phyloP scores from a whole-genome alignment of 169 alveolate species.

The Theileria luwenshuni region DNA sequence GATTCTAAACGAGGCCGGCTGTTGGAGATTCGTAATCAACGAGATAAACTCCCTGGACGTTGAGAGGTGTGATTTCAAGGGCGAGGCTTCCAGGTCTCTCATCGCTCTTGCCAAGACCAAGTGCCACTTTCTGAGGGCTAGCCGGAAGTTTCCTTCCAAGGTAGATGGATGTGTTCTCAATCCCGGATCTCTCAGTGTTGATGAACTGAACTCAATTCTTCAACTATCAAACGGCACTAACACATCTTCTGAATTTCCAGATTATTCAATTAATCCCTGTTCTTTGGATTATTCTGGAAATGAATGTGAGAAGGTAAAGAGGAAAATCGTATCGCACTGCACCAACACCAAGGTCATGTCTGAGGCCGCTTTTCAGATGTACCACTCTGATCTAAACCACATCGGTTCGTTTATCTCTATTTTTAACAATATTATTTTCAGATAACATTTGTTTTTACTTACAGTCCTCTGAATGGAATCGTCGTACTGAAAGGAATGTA shows the following conservation, averaged over 20 bases:
- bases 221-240: background rate
- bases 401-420: conserved; percentile 40
- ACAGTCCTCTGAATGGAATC: conserved; percentile 78
- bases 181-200: conserved; percentile 52
- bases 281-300: conserved; percentile 7
- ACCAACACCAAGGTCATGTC: conserved; percentile 71
- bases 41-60: conserved; percentile 71
- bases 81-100: conserved; percentile 75
- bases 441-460: conserved; percentile 81
- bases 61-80: conserved; percentile 74
- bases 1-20: conserved; percentile 69
- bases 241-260: background rate
- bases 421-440: background rate
- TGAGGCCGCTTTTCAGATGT: conserved; percentile 80
- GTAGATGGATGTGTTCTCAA: conserved; percentile 75
- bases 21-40: conserved; percentile 74
- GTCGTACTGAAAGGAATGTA: conserved; percentile 76
- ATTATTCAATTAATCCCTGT: conserved; percentile 66
- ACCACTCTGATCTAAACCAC: conserved; percentile 79
- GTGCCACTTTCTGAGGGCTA: conserved; percentile 75
- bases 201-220: conserved; percentile 30
- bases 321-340: conserved; percentile 74
- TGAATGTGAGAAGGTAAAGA: conserved; percentile 76
- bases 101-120: conserved; percentile 81
- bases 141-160: conserved; percentile 72